phyloP scores from a whole-genome alignment of 2,329 filamentous ascomycete species.

The Pseudohalonectria lignicola region DNA sequence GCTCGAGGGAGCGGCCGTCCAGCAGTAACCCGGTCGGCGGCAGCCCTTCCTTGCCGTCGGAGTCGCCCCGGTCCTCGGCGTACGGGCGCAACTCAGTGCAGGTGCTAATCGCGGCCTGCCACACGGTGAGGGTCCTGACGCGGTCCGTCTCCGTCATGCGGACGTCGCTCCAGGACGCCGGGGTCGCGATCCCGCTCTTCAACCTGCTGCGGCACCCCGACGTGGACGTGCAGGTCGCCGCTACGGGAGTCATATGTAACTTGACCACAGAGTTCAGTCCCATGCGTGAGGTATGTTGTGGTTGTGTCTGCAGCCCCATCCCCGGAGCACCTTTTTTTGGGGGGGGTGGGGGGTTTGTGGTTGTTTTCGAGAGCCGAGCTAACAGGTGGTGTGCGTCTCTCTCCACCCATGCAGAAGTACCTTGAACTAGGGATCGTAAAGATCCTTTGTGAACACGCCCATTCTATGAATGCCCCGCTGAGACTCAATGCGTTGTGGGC shows the following conservation, averaged over 20 bases:
- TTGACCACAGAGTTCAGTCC: conserved; percentile 82
- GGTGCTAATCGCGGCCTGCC: conserved; percentile 78
- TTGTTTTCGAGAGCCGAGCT: too few species aligned
- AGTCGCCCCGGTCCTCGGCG: conserved; percentile 21
- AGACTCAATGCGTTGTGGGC: conserved; percentile 86
- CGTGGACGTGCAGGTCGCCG: conserved; percentile 72
- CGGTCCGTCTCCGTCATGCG: conserved; percentile 75
- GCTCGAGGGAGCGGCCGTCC: conserved; percentile 24
- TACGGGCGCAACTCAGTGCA: conserved; percentile 64
- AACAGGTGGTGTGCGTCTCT: conserved; percentile 10
- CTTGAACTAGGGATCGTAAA: conserved; percentile 64
- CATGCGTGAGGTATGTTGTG: conserved; percentile 64
- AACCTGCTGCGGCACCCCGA: conserved; percentile 64
- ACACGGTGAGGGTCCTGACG: conserved; percentile 68
- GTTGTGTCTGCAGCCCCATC: too few species aligned
- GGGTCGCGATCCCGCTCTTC: conserved; percentile 68
- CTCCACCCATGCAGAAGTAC: conserved; percentile 43
- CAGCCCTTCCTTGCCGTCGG: conserved; percentile 21
- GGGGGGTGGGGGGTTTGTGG: too few species aligned
- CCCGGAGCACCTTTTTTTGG: too few species aligned
- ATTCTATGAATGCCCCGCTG: conserved; percentile 67
- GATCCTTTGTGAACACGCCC: conserved; percentile 73
- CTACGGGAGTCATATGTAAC: conserved; percentile 77
- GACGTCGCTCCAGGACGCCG: conserved; percentile 79
- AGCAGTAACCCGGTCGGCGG: conserved; percentile 9